Evolutionary conservation across 2,329 filamentous ascomycete genomes (phyloP).

Genomic region (Pseudogymnoascus sp.): DNA sequence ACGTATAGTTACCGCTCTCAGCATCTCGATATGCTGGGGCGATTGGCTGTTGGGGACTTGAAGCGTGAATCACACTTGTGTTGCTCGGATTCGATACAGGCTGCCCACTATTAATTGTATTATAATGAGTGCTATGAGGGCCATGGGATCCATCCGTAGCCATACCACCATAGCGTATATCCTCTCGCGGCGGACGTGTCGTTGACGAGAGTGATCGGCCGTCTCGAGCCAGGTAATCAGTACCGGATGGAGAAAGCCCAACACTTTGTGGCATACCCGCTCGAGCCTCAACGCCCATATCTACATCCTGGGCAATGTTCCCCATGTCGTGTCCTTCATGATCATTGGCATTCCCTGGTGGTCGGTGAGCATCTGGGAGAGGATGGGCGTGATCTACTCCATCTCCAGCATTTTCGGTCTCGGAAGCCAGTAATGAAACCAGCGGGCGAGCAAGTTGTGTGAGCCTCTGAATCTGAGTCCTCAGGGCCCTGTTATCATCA

Average conservation of each 20-base stretch:
- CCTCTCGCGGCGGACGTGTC: not conserved
- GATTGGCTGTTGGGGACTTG: not conserved
- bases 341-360: not conserved
- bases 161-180: not conserved
- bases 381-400: not conserved
- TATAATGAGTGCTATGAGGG: not conserved
- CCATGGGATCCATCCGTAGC: not conserved
- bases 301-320: not conserved
- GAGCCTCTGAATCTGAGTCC: not conserved
- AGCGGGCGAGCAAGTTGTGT: not conserved
- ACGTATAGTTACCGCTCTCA: not conserved
- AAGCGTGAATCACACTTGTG: not conserved
- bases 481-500: not conserved
- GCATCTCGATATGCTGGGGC: not conserved
- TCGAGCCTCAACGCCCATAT: not conserved
- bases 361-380: not conserved
- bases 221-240: not conserved
- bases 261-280: not conserved
- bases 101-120: not conserved
- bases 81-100: not conserved
- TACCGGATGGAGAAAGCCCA: not conserved
- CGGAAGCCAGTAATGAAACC: not conserved
- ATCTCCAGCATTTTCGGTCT: not conserved
- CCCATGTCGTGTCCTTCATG: not conserved
- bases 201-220: not conserved